Base-by-base conservation (phyloP, 331 rosid genomes). In the Pyracantha coccinea region DNA sequence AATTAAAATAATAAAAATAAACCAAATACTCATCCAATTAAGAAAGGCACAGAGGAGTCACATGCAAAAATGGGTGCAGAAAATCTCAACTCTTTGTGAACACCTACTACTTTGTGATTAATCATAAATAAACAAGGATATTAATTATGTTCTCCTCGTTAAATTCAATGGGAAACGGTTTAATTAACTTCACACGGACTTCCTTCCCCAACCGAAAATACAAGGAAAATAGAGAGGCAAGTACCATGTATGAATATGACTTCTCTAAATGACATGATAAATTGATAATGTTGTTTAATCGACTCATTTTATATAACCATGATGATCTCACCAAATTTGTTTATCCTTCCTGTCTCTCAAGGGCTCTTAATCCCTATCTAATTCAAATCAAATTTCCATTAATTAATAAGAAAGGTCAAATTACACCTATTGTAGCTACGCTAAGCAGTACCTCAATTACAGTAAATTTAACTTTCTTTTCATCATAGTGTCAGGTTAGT, bases 321-420 rank as follows among this genome's bases (percentile, higher is more conserved):
- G 27, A 32, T 82, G 74, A 77, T 78, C 73, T 77, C 77, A 73
- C 23, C 76, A 64, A 52, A 8, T 45, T 62, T 57, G 61, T 28
- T 35, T 16, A 14, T 67, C 8, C 8, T 20, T 16, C 32, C 65
- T 71, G 41, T 73, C 31, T 19, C 32, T 62, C 60, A 33, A 66
- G 38, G 72, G 32, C 41, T 44, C n/a, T 21, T 35, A 44, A 27
- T 11, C 66, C 47, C 31, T 5, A 61, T 74, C 55, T 45, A 59
- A 76, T 74, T 33, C 47, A 66, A 62, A 76, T 71, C n/a, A 63
- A 67, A 5, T 33, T 13, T 45, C 72, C 71, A 27, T 68, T 68
- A 60, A 59, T 69, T 41, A 23, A n/a, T 44, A 6, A 63, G 32
- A 75, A 32, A 78, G 70, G 80, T 78, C 80, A 78, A 20, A 64